Percentiles rank a stretch among this genome's conserved stretches.
Conservation (phyloP, 495 filamentous ascomycete species). For the Hyaloscypha variabilis region DNA sequence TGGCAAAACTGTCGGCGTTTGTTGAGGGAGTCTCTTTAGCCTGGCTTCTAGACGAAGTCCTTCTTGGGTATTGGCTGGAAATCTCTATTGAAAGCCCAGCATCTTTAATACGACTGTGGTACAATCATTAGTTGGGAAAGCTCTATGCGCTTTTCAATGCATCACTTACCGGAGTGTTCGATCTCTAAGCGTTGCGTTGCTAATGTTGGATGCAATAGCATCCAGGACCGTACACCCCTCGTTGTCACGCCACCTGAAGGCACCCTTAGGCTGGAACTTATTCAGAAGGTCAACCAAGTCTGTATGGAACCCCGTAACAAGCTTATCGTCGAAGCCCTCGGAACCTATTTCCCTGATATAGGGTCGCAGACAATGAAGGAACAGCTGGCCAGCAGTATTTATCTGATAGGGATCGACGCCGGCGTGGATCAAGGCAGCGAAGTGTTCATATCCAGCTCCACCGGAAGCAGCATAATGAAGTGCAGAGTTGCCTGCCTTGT, state of each 20-base stretch:
- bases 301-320: background rate
- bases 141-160: background rate
- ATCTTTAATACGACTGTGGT: background rate
- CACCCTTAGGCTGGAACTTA: background rate
- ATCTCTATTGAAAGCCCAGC: constrained; percentile 4
- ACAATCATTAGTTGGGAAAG: background rate
- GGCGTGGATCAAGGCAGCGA: constrained; percentile 1
- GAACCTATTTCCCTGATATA: background rate
- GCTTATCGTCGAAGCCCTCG: background rate
- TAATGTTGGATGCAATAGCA: constrained; percentile 9
- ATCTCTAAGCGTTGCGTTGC: background rate
- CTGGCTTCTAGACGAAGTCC: background rate
- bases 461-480: constrained; percentile 21
- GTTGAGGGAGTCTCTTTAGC: background rate
- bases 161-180: constrained; percentile 9
- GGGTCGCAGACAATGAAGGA: constrained; percentile 20
- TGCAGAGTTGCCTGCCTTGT: constrained; percentile 15
- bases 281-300: constrained; percentile 14
- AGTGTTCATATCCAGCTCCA: constrained; percentile 9
- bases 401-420: constrained; percentile 15
- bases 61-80: background rate
- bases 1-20: background rate
- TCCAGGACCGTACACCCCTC: constrained; percentile 9
- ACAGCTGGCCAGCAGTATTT: constrained; percentile 15
- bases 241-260: constrained; percentile 18